A percentile compares a stretch with the other conserved stretches of the same genome.
These are phyloP conservation scores for Pseudonectria foliicola DNA, from an alignment of 2,329 filamentous ascomycete species.

Conservation along the genomic window DNA sequence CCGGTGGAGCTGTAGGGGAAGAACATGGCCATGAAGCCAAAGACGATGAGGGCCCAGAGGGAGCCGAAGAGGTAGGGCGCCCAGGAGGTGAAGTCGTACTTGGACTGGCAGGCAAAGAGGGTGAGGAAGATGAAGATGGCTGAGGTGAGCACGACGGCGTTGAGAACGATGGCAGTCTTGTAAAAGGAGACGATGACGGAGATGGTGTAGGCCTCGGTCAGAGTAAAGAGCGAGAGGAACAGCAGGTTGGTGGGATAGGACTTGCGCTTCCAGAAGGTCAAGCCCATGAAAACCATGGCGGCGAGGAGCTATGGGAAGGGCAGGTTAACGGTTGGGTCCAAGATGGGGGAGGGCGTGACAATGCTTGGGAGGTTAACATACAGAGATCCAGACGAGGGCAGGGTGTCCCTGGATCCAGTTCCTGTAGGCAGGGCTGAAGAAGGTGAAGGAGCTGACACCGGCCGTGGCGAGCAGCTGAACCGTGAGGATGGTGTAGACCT, in stretches of 20 bases:
- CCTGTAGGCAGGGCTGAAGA: conserved; percentile 75
- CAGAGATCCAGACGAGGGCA: conserved; percentile 79
- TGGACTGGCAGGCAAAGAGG: conserved; percentile 90
- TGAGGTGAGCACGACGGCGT: conserved; percentile 82
- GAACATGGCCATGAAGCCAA: conserved; percentile 88
- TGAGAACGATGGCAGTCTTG: conserved; percentile 73
- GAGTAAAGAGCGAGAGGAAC: conserved; percentile 85
- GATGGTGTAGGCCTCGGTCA: conserved; percentile 88
- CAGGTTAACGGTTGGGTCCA: conserved; percentile 12
- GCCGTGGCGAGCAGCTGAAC: conserved; percentile 84
- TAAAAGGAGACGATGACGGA: conserved; percentile 91
- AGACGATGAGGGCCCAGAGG: conserved; percentile 84
- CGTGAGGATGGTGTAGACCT: conserved; percentile 98
- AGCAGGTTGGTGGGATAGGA: conserved; percentile 91
- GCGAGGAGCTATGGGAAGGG: conserved; percentile 56
- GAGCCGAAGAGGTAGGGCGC: conserved; percentile 89
- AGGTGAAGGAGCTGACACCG: conserved; percentile 72
- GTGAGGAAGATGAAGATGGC: conserved; percentile 75
- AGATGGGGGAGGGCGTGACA: not conserved
- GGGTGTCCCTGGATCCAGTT: conserved; percentile 78
- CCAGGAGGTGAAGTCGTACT: conserved; percentile 98
- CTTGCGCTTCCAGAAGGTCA: conserved; percentile 94
- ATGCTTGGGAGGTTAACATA: conserved; percentile 30
- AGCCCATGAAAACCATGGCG: conserved; percentile 73
- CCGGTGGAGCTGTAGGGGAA: conserved; percentile 74